Conservation (phyloP, 768 basidiomycete genomes). For the Suillus spraguei region DNA sequence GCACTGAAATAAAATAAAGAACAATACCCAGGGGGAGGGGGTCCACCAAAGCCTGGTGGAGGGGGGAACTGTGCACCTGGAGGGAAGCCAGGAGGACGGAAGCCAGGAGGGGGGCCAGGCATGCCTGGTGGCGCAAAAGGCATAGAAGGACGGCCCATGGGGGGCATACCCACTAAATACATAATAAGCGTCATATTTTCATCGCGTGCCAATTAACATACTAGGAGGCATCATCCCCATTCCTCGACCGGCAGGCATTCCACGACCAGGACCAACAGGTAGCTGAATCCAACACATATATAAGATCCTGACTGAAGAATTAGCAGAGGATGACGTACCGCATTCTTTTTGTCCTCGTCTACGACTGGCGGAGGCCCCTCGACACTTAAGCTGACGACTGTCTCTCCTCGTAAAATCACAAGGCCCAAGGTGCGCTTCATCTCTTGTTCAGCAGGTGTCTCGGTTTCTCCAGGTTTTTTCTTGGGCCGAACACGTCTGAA, state of each 20-base stretch:
- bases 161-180: conserved; percentile 56
- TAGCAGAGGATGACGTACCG: conserved; percentile 45
- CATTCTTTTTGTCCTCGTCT: conserved; percentile 87
- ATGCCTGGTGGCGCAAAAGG: conserved; percentile 68
- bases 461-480: conserved; percentile 81
- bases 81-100: conserved; percentile 83
- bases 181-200: conserved; percentile 15
- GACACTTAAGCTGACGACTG: conserved; percentile 91
- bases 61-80: conserved; percentile 80
- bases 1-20: not conserved
- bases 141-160: conserved; percentile 70
- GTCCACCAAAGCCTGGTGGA: conserved; percentile 78
- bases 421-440: conserved; percentile 96
- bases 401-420: conserved; percentile 95
- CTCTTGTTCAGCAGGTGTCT: conserved; percentile 81
- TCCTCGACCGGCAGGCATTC: conserved; percentile 95
- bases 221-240: conserved; percentile 94
- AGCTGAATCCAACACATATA: conserved; percentile 49
- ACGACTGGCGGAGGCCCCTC: conserved; percentile 94
- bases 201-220: conserved; percentile 39
- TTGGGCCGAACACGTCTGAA: conserved; percentile 91
- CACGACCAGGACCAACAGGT: conserved; percentile 88
- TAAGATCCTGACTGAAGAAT: conserved; percentile 17
- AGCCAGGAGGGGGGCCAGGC: conserved; percentile 86
- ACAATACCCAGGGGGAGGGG: conserved; percentile 81